These are phyloP conservation scores for Apiotrichum laibachii DNA, from an alignment of 1,284 basidiomycete species.

Conservation along the genomic window DNA sequence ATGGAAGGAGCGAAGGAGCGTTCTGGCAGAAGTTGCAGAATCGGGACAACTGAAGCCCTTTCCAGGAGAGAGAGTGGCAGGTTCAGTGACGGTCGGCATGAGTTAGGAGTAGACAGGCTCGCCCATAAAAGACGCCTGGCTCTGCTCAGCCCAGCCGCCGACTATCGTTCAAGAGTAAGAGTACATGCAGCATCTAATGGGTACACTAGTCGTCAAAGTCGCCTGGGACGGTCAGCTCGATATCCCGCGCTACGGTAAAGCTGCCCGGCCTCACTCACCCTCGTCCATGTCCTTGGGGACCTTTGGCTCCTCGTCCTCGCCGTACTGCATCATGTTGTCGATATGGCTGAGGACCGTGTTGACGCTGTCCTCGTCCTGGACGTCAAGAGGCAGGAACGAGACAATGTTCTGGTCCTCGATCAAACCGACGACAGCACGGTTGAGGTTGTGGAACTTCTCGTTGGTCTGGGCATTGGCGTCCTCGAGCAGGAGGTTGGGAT, in stretches of 20 bases:
- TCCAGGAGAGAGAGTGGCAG: too few relatives aligned
- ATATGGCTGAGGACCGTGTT: conserved; percentile 90
- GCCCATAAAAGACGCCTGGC: too few relatives aligned
- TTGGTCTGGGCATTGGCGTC: conserved; percentile 66
- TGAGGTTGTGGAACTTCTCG: conserved; percentile 86
- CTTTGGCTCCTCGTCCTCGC: conserved; percentile 88
- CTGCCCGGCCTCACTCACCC: conserved; percentile 56
- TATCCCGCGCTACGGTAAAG: too few relatives aligned
- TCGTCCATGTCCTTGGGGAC: conserved; percentile 81
- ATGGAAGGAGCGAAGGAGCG: too few relatives aligned
- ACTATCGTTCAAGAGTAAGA: background rate
- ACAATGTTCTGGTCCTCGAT: conserved; percentile 99
- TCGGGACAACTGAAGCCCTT: too few relatives aligned
- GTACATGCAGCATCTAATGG: conserved; percentile 15
- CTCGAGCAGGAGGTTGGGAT: conserved; percentile 81
- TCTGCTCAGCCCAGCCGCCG: too few relatives aligned
- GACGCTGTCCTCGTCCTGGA: conserved; percentile 84
- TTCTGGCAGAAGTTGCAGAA: too few relatives aligned
- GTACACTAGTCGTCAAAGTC: conserved; percentile 19
- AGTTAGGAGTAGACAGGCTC: too few relatives aligned
- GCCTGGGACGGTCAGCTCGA: conserved; percentile 12
- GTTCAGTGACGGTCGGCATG: too few relatives aligned
- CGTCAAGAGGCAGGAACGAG: conserved; percentile 91
- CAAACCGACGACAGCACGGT: conserved; percentile 79
- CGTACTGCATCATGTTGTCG: conserved; percentile 96